Evolutionary conservation across 2,329 filamentous ascomycete genomes (phyloP), one percentile per base, ranked within the genome.

Genomic region (Aspergillus fumigatiaffinis): DNA sequence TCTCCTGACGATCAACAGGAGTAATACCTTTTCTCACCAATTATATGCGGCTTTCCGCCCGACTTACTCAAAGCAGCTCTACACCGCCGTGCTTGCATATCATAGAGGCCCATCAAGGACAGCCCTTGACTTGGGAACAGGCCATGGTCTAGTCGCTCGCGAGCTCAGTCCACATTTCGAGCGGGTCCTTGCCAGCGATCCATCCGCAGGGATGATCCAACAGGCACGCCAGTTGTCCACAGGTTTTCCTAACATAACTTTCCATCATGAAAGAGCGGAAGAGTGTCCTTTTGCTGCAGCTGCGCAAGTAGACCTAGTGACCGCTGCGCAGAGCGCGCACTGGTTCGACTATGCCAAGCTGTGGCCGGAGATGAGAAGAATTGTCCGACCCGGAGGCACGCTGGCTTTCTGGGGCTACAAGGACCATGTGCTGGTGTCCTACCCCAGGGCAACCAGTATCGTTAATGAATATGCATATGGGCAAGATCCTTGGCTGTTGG

Each of bases 341-440:
- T 89, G 86, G 86, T 89, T 89, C 68, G 79, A 87, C 67, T 84
- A 83, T 65, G 44, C 60, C 7, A 76, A 73, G 42, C 77, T 81
- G 3, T 88, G 84, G 82, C 78, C 78, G 0, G 80, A 84, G 64
- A 68, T 88, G 56, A 73, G 73, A 9, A 77, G 83, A 12, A 79
- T 85, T 7, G 72, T 87, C 44, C 77, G 80, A 51, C 68, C 71
- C 1, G 82, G 82, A 14, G 85, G 84, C 17, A 84, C 82, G 0
- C 63, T 88, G n/a, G 84, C 84, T 0, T 85, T 86, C 67, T 87
- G 82, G 83, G 85, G 84, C 1, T 88, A 88, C 70, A 85, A 84
- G 65, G 86, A 88, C 70, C 84, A 83, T 65, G 76, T 85, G 35
- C 78, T 88, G 52, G 71, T 85, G 17, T 80, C 82, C 23, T 78